These are phyloP conservation scores for Sporothrix phasma DNA, from an alignment of 2,329 filamentous ascomycete species.

Conservation along the genomic window DNA sequence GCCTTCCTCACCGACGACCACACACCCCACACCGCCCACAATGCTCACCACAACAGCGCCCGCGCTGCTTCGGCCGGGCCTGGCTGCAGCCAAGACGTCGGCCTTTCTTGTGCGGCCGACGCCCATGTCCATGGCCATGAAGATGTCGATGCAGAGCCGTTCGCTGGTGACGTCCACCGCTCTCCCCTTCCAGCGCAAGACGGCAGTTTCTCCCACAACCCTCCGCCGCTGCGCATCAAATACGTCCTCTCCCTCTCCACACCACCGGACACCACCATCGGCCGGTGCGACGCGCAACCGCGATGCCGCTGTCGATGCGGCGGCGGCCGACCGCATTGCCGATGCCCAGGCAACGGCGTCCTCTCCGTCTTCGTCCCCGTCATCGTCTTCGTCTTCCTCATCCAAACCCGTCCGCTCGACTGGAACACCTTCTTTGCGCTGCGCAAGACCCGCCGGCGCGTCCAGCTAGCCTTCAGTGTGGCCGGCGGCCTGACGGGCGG, in stretches of 20 bases:
- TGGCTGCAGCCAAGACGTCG: background rate
- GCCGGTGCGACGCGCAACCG: slow-evolving; percentile 9
- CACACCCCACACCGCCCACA: background rate
- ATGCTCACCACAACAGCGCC: slow-evolving; percentile 15
- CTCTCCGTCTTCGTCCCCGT: too few species aligned
- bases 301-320: slow-evolving; percentile 19
- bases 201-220: background rate
- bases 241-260: background rate
- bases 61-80: slow-evolving; percentile 14
- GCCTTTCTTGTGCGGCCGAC: background rate
- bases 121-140: background rate
- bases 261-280: background rate
- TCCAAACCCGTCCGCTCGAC: slow-evolving; percentile 47
- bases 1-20: too few species aligned
- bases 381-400: too few species aligned
- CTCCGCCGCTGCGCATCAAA: background rate
- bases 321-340: slow-evolving; percentile 15
- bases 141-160: background rate
- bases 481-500: slow-evolving; percentile 54
- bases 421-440: slow-evolving; percentile 94
- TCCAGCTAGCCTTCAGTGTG: slow-evolving; percentile 71
- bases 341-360: background rate
- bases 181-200: slow-evolving; percentile 7
- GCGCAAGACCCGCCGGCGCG: slow-evolving; percentile 72
- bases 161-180: background rate